Evolutionary conservation across 2,329 filamentous ascomycete species (phyloP).

Genomic region (Zymoseptoria crescenta): DNA sequence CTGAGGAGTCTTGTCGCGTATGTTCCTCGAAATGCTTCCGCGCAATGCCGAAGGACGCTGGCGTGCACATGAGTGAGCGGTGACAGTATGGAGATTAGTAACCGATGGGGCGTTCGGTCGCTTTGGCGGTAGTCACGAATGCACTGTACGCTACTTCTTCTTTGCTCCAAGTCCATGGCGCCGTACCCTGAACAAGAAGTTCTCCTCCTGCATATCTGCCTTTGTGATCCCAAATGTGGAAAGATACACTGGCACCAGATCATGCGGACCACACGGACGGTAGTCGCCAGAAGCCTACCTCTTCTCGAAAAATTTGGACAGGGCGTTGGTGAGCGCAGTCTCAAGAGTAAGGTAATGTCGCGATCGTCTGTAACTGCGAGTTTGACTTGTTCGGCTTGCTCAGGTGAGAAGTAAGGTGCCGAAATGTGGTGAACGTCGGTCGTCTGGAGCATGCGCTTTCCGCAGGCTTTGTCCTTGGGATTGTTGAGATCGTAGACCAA

Average conservation of each 20-base stretch:
- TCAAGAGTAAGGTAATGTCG: conserved; percentile 3
- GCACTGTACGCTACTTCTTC: neutral
- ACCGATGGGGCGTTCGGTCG: neutral
- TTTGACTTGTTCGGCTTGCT: conserved; percentile 6
- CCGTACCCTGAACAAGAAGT: conserved; percentile 31
- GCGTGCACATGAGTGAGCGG: neutral
- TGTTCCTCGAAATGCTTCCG: neutral
- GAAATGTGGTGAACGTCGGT: conserved; percentile 7
- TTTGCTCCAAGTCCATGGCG: neutral
- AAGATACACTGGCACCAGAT: conserved; percentile 14
- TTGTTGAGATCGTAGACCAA: conserved; percentile 8
- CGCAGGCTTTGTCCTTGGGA: neutral
- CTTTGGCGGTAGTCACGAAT: neutral
- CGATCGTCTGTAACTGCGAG: neutral
- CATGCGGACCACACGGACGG: conserved; percentile 15
- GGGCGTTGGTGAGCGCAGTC: conserved; percentile 1
- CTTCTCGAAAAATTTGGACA: conserved; percentile 12
- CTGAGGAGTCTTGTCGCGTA: neutral
- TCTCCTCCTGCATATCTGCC: conserved; percentile 13
- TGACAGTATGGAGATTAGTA: too few relatives aligned
- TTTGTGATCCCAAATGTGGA: conserved; percentile 9
- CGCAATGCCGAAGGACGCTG: neutral
- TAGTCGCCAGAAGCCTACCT: conserved; percentile 10
- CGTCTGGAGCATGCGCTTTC: neutral
- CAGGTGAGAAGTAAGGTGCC: conserved; percentile 7